Evolutionary conservation across 495 filamentous ascomycete species (phyloP).

Genomic region (Sporormia fimetaria): DNA sequence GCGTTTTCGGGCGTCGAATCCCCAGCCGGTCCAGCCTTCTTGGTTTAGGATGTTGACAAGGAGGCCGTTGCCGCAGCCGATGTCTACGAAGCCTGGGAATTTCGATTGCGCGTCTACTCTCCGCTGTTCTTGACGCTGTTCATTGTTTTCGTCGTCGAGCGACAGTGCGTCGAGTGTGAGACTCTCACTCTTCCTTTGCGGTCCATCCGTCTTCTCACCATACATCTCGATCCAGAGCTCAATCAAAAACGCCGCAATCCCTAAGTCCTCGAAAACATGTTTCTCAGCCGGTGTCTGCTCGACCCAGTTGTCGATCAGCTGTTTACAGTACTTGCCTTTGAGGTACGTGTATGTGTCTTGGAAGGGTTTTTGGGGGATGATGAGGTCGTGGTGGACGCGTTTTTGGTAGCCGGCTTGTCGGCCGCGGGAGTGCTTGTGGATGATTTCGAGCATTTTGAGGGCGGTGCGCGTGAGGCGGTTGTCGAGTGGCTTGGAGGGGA

Average conservation of each 20-base stretch:
- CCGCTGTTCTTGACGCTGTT: neutral
- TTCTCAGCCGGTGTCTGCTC: slow-evolving; percentile 81
- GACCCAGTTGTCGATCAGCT: slow-evolving; percentile 59
- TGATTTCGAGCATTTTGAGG: slow-evolving; percentile 52
- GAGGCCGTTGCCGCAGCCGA: slow-evolving; percentile 90
- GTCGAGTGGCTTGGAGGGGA: slow-evolving; percentile 34
- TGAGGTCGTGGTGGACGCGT: slow-evolving; percentile 60
- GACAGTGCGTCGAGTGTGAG: too few relatives aligned
- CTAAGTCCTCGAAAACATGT: slow-evolving; percentile 87
- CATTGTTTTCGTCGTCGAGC: neutral
- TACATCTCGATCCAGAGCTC: slow-evolving; percentile 92
- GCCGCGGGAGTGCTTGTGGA: slow-evolving; percentile 68
- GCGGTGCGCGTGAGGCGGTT: slow-evolving; percentile 58
- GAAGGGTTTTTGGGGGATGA: slow-evolving; percentile 59
- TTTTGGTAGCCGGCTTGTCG: slow-evolving; percentile 54
- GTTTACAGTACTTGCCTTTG: slow-evolving; percentile 60
- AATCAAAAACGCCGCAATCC: slow-evolving; percentile 86
- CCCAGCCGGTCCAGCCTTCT: slow-evolving; percentile 79
- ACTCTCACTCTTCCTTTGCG: slow-evolving; percentile 4
- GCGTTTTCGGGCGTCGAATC: slow-evolving; percentile 74
- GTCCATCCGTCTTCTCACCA: slow-evolving; percentile 20
- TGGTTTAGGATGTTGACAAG: slow-evolving; percentile 72
- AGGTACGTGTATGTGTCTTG: slow-evolving; percentile 76
- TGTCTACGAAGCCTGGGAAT: slow-evolving; percentile 89
- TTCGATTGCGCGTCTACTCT: slow-evolving; percentile 4